A percentile compares a stretch with the other conserved stretches of the same genome.
Conservation (phyloP, 2,329 filamentous ascomycete genomes). For the Aspergillus pseudoglaucus region DNA sequence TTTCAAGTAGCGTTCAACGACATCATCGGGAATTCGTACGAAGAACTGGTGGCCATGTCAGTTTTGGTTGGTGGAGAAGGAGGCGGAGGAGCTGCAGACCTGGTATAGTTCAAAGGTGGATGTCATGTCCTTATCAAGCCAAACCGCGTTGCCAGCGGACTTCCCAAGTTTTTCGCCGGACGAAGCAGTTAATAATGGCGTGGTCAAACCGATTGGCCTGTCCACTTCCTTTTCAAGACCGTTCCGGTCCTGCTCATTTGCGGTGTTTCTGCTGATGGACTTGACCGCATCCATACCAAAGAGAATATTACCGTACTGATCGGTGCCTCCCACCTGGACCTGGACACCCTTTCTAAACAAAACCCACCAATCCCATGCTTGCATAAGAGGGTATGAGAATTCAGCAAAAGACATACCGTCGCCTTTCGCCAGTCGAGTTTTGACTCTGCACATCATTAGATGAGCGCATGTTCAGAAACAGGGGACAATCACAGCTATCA, state of each 20-base stretch:
- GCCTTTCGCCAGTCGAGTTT: constrained; percentile 72
- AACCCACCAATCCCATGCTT: constrained; percentile 95
- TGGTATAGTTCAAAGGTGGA: constrained; percentile 78
- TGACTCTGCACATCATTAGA: constrained; percentile 51
- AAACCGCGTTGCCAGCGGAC: constrained; percentile 86
- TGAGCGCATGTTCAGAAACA: constrained; percentile 3
- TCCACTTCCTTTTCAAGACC: constrained; percentile 31
- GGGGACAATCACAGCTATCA: constrained; percentile 1
- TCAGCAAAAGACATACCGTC: constrained; percentile 93
- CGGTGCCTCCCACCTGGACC: constrained; percentile 88
- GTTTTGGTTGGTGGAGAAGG: background rate
- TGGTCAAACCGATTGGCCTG: constrained; percentile 75
- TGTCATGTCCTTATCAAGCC: constrained; percentile 79
- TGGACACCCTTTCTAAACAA: constrained; percentile 67
- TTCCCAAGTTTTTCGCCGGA: constrained; percentile 91
- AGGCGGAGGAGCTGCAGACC: constrained; percentile 29
- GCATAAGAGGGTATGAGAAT: constrained; percentile 86
- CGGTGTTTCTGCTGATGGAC: constrained; percentile 53
- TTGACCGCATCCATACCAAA: constrained; percentile 83
- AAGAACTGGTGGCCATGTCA: constrained; percentile 59
- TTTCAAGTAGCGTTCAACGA: constrained; percentile 75
- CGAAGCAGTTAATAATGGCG: constrained; percentile 78
- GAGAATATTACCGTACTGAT: constrained; percentile 95
- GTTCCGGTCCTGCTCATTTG: constrained; percentile 31
- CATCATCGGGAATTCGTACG: constrained; percentile 70